Conservation (phyloP, 331 rosid genomes). For the Pyrus hybrid region DNA sequence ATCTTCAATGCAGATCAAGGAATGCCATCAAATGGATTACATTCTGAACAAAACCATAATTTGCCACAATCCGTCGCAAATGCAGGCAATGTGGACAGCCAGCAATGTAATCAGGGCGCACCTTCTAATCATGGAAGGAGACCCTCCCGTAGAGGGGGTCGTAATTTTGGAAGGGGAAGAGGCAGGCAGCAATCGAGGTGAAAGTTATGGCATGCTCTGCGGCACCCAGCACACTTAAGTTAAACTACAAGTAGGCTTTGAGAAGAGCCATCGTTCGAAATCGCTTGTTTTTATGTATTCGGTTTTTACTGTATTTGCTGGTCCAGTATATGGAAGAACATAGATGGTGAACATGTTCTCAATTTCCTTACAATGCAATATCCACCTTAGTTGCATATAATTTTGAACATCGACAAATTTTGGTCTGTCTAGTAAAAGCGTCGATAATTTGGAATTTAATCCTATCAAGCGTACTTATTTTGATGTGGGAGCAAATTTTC, state of each 20-base stretch:
- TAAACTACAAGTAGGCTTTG: not conserved
- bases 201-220: constrained; percentile 2
- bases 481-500: not conserved
- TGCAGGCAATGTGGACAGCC: constrained; percentile 24
- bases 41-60: constrained; percentile 19
- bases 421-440: not conserved
- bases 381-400: not conserved
- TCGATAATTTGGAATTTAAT: too few relatives aligned
- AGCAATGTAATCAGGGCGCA: constrained; percentile 34
- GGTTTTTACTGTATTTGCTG: not conserved
- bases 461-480: too few relatives aligned
- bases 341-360: not conserved
- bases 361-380: too few relatives aligned
- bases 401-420: not conserved
- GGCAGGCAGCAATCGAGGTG: constrained; percentile 41
- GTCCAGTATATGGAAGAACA: not conserved
- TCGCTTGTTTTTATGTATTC: not conserved
- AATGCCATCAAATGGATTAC: constrained; percentile 24
- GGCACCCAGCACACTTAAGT: not conserved
- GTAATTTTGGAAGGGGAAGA: constrained; percentile 23
- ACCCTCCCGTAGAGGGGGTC: too few relatives aligned
- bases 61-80: constrained; percentile 15
- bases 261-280: not conserved
- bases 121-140: constrained; percentile 38
- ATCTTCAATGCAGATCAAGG: constrained; percentile 28